phyloP scores from a whole-genome alignment of 805 yeast species.

The Candida ovalis region DNA sequence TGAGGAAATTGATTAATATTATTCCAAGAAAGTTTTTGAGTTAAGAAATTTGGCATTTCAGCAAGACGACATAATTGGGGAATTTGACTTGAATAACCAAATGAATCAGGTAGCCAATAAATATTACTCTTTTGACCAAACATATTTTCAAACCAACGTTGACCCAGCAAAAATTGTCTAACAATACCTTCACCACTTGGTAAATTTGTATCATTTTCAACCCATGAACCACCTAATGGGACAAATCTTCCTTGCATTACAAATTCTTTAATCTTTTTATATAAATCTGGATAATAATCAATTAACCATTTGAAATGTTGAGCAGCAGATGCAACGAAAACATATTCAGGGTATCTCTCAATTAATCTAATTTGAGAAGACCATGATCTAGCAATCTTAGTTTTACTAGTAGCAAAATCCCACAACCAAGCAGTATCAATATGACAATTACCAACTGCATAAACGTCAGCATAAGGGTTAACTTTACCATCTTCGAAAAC shows the following conservation, averaged over 20 bases:
- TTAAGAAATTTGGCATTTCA: conserved; percentile 78
- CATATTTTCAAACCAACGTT: conserved; percentile 72
- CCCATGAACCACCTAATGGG: conserved; percentile 98
- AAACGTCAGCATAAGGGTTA: conserved; percentile 52
- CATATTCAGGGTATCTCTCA: conserved; percentile 87
- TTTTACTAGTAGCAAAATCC: conserved; percentile 97
- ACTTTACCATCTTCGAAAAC: conserved; percentile 50
- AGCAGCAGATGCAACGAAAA: conserved; percentile 92
- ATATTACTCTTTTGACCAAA: conserved; percentile 74
- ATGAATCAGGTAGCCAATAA: conserved; percentile 97
- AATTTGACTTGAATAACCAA: conserved; percentile 92
- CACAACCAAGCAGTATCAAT: conserved; percentile 98
- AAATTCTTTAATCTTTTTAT: conserved; percentile 57
- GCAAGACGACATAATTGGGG: conserved; percentile 91
- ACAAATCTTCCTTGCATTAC: conserved; percentile 71
- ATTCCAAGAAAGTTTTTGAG: conserved; percentile 96
- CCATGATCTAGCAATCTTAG: conserved; percentile 94
- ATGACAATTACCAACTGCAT: conserved; percentile 91
- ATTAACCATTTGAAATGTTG: conserved; percentile 94
- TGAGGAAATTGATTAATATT: conserved; percentile 89
- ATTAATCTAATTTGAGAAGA: conserved; percentile 83
- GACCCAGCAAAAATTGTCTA: conserved; percentile 89
- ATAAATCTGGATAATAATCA: conserved; percentile 81
- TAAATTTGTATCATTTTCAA: conserved; percentile 92
- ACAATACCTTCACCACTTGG: conserved; percentile 92